A percentile compares a stretch with the other conserved stretches of the same genome.
Conservation (phyloP, 2,329 filamentous ascomycete species). For the Chaetomium strumarium region DNA sequence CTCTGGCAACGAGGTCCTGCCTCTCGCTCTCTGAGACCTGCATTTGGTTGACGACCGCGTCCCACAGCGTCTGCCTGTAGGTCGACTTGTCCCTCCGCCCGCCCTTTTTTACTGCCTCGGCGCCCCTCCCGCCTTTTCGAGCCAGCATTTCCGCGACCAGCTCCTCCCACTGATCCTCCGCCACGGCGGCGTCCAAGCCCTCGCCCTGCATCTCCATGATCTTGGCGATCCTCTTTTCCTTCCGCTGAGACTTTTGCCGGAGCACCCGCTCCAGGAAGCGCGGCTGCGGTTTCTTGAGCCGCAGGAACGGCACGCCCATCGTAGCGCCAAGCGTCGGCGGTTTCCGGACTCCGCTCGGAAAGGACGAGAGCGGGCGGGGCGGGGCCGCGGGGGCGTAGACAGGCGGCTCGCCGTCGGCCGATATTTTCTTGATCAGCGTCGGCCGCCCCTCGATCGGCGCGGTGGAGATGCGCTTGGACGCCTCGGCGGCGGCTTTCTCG, state of each 20-base stretch:
- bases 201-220: constrained; percentile 38
- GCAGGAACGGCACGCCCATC: constrained; percentile 56
- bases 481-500: neutral
- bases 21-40: constrained; percentile 27
- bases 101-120: constrained; percentile 4
- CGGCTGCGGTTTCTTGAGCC: constrained; percentile 61
- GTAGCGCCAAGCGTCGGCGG: constrained; percentile 53
- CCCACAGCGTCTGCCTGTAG: constrained; percentile 28
- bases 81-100: constrained; percentile 19
- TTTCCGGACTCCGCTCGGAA: constrained; percentile 46
- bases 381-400: constrained; percentile 43
- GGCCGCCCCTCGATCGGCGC: constrained; percentile 21
- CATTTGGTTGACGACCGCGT: neutral
- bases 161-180: constrained; percentile 47
- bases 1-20: constrained; percentile 38
- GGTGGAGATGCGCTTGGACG: constrained; percentile 1
- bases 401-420: constrained; percentile 31
- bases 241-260: constrained; percentile 41
- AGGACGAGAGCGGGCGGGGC: constrained; percentile 42
- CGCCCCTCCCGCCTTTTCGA: constrained; percentile 25
- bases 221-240: constrained; percentile 36
- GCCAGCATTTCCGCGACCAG: constrained; percentile 32
- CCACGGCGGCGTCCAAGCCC: constrained; percentile 24
- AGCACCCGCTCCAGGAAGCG: constrained; percentile 52
- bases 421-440: constrained; percentile 30